Conservation (phyloP, 768 basidiomycete genomes). For the Hysterangium stoloniferum region DNA sequence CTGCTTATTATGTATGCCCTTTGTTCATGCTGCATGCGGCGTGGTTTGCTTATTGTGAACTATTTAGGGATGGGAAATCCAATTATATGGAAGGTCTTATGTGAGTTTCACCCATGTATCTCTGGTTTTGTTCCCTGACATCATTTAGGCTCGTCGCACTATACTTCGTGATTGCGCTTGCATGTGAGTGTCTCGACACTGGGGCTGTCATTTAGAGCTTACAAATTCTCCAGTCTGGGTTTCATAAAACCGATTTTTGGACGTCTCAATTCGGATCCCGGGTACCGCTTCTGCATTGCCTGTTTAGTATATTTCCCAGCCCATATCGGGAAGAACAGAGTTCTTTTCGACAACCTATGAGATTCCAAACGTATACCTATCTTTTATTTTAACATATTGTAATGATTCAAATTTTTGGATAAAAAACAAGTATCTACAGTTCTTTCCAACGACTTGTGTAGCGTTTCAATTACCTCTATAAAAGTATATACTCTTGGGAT, state of each 20-base stretch:
- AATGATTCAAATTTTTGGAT: too few species aligned
- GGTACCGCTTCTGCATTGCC: too few species aligned
- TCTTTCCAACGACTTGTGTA: too few species aligned
- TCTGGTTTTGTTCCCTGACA: neutral
- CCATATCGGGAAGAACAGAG: too few species aligned
- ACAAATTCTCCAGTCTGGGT: slow-evolving; percentile 32
- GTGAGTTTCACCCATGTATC: slow-evolving; percentile 23
- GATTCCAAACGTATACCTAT: too few species aligned
- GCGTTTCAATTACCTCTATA: too few species aligned
- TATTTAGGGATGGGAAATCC: slow-evolving; percentile 66
- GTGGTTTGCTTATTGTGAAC: slow-evolving; percentile 4
- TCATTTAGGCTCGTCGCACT: slow-evolving; percentile 38
- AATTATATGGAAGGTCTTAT: slow-evolving; percentile 93
- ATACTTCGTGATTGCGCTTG: slow-evolving; percentile 74
- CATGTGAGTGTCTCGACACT: slow-evolving; percentile 45
- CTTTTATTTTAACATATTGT: too few species aligned
- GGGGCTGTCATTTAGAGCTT: slow-evolving; percentile 5
- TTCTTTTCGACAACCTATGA: too few species aligned
- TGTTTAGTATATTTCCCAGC: too few species aligned
- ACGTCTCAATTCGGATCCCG: too few species aligned
- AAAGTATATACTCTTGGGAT: too few species aligned
- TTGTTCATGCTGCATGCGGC: neutral
- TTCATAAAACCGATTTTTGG: slow-evolving; percentile 22
- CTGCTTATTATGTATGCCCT: slow-evolving; percentile 60
- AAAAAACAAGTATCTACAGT: too few species aligned